A percentile compares a stretch with the other conserved stretches of the same genome.
phyloP scores from a whole-genome alignment of 306 rosid genomes.

The Prunus davidiana region DNA sequence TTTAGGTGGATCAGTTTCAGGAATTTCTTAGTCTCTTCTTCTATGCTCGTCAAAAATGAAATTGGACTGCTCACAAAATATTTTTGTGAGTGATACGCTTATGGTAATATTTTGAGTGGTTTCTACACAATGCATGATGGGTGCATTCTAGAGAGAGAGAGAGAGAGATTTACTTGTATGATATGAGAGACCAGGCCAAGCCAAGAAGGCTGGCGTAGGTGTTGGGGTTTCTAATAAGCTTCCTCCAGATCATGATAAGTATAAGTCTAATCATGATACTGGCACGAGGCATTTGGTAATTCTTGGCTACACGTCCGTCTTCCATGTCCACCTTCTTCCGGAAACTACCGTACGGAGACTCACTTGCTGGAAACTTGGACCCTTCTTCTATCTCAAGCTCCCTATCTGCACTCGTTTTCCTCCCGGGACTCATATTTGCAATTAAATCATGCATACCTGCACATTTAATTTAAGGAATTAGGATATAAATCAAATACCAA shows the following conservation, averaged over 20 bases:
- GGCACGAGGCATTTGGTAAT: constrained; percentile 78
- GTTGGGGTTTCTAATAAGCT: constrained; percentile 86
- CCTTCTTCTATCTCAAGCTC: constrained; percentile 57
- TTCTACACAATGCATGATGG: not conserved
- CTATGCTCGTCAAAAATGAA: not conserved
- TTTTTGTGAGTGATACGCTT: not conserved
- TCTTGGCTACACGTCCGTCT: constrained; percentile 37
- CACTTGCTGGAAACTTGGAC: constrained; percentile 34
- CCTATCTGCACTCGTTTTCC: constrained; percentile 33
- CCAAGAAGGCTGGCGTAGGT: constrained; percentile 83
- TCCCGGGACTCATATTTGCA: constrained; percentile 60
- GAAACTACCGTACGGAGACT: constrained; percentile 50
- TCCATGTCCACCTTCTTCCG: constrained; percentile 56
- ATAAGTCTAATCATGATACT: constrained; percentile 68
- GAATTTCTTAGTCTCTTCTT: too few species aligned
- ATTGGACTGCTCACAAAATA: not conserved
- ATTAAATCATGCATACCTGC: constrained; percentile 49
- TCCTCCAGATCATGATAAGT: constrained; percentile 89
- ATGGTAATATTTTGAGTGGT: not conserved
- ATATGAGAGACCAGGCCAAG: constrained; percentile 73
- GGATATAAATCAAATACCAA: not conserved
- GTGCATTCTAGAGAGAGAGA: not conserved
- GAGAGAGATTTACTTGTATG: constrained; percentile 45
- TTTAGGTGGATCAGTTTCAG: too few species aligned
- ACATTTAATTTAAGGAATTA: not conserved